Percentiles rank a stretch among this genome's conserved stretches.
Conservation (phyloP, 176 grass and related monocot species). For the Eleusine coracana region DNA sequence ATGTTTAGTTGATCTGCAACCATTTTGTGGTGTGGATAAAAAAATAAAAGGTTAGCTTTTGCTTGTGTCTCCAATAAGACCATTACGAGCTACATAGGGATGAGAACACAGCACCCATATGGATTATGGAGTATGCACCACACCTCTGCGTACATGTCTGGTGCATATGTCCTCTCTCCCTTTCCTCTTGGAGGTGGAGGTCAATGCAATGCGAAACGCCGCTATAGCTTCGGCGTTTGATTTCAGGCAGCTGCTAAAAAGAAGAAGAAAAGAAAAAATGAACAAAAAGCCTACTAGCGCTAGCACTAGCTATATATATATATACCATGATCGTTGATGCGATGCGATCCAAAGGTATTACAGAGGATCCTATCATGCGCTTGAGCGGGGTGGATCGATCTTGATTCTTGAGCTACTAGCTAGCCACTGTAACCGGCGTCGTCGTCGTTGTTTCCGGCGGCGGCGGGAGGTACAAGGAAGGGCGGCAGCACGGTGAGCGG, state of each 20-base stretch:
- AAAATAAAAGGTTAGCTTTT: no score
- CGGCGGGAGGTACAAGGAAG: slow-evolving; percentile 39
- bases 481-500: slow-evolving; percentile 62
- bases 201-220: neutral
- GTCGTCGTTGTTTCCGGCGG: neutral
- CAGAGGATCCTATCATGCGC: no score
- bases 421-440: neutral
- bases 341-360: slow-evolving; percentile 28
- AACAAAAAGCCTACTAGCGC: neutral
- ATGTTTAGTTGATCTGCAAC: no score
- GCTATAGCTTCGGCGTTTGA: neutral
- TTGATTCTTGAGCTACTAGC: no score
- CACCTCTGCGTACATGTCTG: no score
- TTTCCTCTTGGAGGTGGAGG: slow-evolving; percentile 28
- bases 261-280: neutral
- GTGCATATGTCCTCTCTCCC: neutral
- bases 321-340: neutral
- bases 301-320: neutral
- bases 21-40: no score
- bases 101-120: no score
- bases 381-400: no score
- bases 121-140: no score
- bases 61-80: no score
- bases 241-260: slow-evolving; percentile 25
- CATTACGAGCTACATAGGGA: no score